Percentiles rank a stretch among this genome's conserved stretches.
Evolutionary conservation across 306 rosid genomes (phyloP).

Genomic region (Biancaea sappan): DNA sequence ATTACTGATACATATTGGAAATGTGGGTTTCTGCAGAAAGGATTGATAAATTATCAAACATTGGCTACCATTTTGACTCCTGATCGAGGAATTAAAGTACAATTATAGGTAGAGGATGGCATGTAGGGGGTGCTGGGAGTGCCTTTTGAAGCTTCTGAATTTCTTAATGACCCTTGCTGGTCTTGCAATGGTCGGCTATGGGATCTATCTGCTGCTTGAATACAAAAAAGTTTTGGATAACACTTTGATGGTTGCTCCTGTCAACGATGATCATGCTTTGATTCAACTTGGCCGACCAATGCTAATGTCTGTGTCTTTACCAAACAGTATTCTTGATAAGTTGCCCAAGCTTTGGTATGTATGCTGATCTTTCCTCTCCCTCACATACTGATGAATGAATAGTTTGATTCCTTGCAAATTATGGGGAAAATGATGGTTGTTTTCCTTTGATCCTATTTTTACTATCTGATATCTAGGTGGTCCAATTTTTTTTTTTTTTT

Average conservation of each 20-base stretch:
- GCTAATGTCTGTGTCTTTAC: slow-evolving; percentile 67
- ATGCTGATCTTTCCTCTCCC: slow-evolving; percentile 17
- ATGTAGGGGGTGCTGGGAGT: slow-evolving; percentile 90
- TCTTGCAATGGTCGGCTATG: slow-evolving; percentile 88
- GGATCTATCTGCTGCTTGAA: slow-evolving; percentile 80
- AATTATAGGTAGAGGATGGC: slow-evolving; percentile 60
- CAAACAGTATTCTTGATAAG: slow-evolving; percentile 51
- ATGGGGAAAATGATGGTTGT: neutral
- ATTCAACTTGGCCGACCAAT: slow-evolving; percentile 81
- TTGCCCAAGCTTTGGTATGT: slow-evolving; percentile 86
- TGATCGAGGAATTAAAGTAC: slow-evolving; percentile 39
- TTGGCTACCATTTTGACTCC: slow-evolving; percentile 36
- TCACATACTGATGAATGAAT: neutral
- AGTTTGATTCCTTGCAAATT: neutral
- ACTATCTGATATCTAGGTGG: slow-evolving; percentile 10
- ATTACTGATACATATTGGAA: slow-evolving; percentile 29
- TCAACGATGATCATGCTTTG: slow-evolving; percentile 47
- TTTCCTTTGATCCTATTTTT: neutral
- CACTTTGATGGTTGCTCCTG: slow-evolving; percentile 24
- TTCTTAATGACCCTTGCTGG: slow-evolving; percentile 73
- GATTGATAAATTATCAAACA: slow-evolving; percentile 32
- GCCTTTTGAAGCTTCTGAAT: slow-evolving; percentile 85
- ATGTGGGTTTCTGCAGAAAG: slow-evolving; percentile 44
- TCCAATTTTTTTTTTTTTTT: slow-evolving; percentile 8
- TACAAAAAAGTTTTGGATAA: slow-evolving; percentile 47